phyloP scores from a whole-genome alignment of 129 eudicot genomes.

The Daucus carota region DNA sequence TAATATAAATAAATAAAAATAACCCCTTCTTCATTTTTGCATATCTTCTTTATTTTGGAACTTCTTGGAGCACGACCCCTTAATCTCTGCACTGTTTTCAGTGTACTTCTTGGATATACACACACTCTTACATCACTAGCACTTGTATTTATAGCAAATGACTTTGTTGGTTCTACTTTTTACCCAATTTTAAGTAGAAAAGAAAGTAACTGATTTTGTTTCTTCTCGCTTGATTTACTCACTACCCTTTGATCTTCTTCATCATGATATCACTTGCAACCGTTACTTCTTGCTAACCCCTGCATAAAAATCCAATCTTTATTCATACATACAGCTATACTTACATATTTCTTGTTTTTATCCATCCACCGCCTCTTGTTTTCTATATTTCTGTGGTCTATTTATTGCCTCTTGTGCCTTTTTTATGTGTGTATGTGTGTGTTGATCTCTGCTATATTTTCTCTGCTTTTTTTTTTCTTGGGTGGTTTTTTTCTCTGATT shows the following conservation, averaged over 20 bases:
- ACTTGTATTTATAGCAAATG: not conserved
- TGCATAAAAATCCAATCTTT: not conserved
- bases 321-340: no score
- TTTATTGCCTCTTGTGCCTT: not conserved
- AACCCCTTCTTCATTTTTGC: not conserved
- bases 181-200: not conserved
- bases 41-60: not conserved
- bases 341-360: not conserved
- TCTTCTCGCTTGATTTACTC: not conserved
- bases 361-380: not conserved
- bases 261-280: not conserved
- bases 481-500: not conserved
- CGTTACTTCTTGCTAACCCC: not conserved
- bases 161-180: not conserved
- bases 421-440: not conserved
- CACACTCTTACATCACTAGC: not conserved
- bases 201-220: conserved; percentile 7
- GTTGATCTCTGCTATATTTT: not conserved
- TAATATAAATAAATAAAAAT: not conserved
- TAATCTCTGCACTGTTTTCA: conserved; percentile 1
- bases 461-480: not conserved
- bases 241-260: not conserved
- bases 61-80: not conserved
- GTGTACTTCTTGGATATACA: not conserved
- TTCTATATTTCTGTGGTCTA: not conserved